Base-by-base conservation (phyloP, 2,329 filamentous ascomycete species). In the Exophiala sp. region DNA sequence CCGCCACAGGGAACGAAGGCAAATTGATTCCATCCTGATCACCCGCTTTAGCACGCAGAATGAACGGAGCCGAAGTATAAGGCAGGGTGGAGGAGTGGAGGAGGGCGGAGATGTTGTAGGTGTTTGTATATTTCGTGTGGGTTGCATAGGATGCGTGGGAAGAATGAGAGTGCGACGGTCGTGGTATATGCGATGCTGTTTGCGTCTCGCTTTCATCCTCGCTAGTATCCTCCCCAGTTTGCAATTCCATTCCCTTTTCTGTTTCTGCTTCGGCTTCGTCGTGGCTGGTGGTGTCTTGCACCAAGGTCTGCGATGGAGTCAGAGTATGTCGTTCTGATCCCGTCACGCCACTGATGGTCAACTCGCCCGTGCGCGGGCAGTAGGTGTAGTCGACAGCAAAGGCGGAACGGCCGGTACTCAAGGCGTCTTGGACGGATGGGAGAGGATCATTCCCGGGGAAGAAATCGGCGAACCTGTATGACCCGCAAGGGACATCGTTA, bases 371-470 rank as follows among this genome's bases (percentile, higher is more conserved):
- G 16, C 11, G 19, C 3, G 21, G 22, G 27, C 35, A 34, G 41
- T 53, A 53, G 21, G 16, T 29, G 34, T 41, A 53, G 18, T 48
- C 45, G 16, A 53, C 7, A 5, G 50, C 45, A 27, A 53, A 53
- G 16, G 45, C 48, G 3, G 3, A 16, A 24, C 45, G 40, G 8
- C 32, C 18, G 14, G 45, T 41, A 21, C 23, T 22, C 18, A 37
- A 32, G 11, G 41, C 50, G 13, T 30, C n/a, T 16, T 48, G 45
- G 8, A 53, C 46, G 10, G 40, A 24, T 1, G 34, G 27, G 18
- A 39, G n/a, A 5, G 6, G 11, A 27, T 53, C 50, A n/a, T n/a
- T 34, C 13, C 19, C 37, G 22, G 21, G 23, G 27, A 48, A 53
- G 27, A 45, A 48, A 27, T 48, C 41, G 45, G 43, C 45, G 23